Evolutionary conservation across 2,329 filamentous ascomycete species (phyloP).

Genomic region (Epichloe aotearoae): DNA sequence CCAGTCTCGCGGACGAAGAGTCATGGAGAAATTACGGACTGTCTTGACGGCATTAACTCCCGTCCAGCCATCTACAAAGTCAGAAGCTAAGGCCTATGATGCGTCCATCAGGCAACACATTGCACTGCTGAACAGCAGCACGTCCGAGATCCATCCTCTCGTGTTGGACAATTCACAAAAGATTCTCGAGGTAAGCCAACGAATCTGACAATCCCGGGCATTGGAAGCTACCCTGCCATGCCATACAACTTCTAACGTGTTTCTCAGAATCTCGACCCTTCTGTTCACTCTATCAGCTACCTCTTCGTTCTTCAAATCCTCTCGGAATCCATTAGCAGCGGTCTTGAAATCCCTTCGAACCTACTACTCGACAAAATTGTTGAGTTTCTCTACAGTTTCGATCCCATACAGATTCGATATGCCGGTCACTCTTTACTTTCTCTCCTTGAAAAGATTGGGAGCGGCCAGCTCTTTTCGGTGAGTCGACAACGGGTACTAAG

Average conservation of each 20-base stretch:
- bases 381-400: slow-evolving; percentile 34
- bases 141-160: slow-evolving; percentile 6
- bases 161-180: slow-evolving; percentile 22
- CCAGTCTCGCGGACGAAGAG: not conserved
- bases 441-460: slow-evolving; percentile 28
- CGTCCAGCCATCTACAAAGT: not conserved
- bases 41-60: slow-evolving; percentile 1
- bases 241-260: not conserved
- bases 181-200: slow-evolving; percentile 26
- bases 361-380: slow-evolving; percentile 28
- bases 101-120: slow-evolving; percentile 4
- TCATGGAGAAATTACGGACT: slow-evolving; percentile 2
- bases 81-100: slow-evolving; percentile 1
- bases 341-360: slow-evolving; percentile 18
- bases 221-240: not conserved
- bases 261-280: slow-evolving; percentile 32
- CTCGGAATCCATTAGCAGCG: slow-evolving; percentile 12
- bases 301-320: slow-evolving; percentile 32
- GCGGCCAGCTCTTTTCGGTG: slow-evolving; percentile 30
- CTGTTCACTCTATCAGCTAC: slow-evolving; percentile 37
- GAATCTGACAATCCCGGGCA: not conserved
- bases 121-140: not conserved
- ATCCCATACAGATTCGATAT: slow-evolving; percentile 39
- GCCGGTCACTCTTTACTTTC: slow-evolving; percentile 28
- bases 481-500: slow-evolving; percentile 5